Evolutionary conservation across 495 filamentous ascomycete genomes (phyloP), one percentile per base, ranked within the genome.

Genomic region (Xylaria cubensis): DNA sequence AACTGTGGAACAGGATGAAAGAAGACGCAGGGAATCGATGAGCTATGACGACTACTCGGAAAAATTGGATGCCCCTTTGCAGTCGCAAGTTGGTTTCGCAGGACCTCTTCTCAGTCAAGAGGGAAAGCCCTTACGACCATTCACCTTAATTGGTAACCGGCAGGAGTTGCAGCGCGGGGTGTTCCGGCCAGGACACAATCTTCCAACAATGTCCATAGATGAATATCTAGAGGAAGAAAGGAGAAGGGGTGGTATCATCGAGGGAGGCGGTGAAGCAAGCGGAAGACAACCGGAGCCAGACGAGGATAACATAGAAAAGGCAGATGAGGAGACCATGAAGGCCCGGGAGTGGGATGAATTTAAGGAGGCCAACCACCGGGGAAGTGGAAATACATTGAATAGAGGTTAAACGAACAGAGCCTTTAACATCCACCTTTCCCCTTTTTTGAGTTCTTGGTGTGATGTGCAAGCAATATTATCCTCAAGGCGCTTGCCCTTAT

Each of bases 191-290:
- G 92, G 95, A 9, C 96, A 99, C 79, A 97, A 92, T 80, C 82
- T 99, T 53, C 96, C 96, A 10, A 98, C 97, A 0, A 98, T 98
- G 96, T 93, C 89, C 0, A 98, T 99, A 71, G 97, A 99, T 74
- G 96, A 99, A 81, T 98, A 98, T 78, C 83, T 99, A 19, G 95
- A 95, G 59, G 96, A 99, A 82, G 96, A 99, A 80, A 86, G 90
- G 71, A 86, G 88, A 72, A 85, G 92, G 78, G 97, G 97, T 10
- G 93, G 93, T n/a, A 92, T 99, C 29, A 91, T 97, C 66, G 91
- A 97, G 78, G 95, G 94, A 39, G 96, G 96, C 53, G 93, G 92
- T n/a, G 90, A 92, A 77, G 88, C 92, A 73, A 94, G 91, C 67
- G 88, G 88, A n/a, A 82, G 88, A 24, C 80, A 83, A 65, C 89